Percentiles rank a stretch among this genome's conserved stretches.
phyloP scores from a whole-genome alignment of 306 rosid genomes.

The Glycine tomentella region DNA sequence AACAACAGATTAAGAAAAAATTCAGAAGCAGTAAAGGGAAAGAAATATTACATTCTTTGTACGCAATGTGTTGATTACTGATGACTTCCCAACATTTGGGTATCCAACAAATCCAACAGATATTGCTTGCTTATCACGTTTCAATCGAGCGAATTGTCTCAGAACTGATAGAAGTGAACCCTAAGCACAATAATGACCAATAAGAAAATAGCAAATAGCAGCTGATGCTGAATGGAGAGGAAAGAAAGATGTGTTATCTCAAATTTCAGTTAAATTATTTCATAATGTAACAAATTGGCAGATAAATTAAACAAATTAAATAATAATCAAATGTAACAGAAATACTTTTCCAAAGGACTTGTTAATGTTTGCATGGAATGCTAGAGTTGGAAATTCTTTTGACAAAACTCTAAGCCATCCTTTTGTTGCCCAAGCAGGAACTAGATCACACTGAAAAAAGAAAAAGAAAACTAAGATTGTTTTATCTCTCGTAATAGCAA shows the following conservation, averaged over 20 bases:
- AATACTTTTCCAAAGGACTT: constrained; percentile 96
- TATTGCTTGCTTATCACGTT: constrained; percentile 95
- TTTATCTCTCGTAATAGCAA: neutral
- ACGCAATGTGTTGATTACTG: constrained; percentile 86
- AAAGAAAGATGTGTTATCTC: constrained; percentile 24
- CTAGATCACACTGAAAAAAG: constrained; percentile 72
- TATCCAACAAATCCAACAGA: constrained; percentile 97
- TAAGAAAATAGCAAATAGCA: constrained; percentile 14
- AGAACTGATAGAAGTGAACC: constrained; percentile 94
- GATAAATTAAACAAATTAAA: constrained; percentile 20
- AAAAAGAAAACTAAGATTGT: constrained; percentile 26
- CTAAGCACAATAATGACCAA: constrained; percentile 48
- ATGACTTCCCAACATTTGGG: constrained; percentile 98
- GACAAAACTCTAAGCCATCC: constrained; percentile 93
- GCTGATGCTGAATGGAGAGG: neutral
- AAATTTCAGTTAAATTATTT: constrained; percentile 15
- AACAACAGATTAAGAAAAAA: constrained; percentile 36
- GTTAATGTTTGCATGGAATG: constrained; percentile 94
- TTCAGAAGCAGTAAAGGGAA: constrained; percentile 29
- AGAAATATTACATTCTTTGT: constrained; percentile 76
- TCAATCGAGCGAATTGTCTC: constrained; percentile 89
- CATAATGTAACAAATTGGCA: neutral
- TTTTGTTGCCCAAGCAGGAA: constrained; percentile 97
- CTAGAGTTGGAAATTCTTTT: constrained; percentile 86
- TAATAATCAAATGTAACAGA: constrained; percentile 8